Conservation (phyloP, 2,329 filamentous ascomycete species). For the Chalaropsis ovoidea region DNA sequence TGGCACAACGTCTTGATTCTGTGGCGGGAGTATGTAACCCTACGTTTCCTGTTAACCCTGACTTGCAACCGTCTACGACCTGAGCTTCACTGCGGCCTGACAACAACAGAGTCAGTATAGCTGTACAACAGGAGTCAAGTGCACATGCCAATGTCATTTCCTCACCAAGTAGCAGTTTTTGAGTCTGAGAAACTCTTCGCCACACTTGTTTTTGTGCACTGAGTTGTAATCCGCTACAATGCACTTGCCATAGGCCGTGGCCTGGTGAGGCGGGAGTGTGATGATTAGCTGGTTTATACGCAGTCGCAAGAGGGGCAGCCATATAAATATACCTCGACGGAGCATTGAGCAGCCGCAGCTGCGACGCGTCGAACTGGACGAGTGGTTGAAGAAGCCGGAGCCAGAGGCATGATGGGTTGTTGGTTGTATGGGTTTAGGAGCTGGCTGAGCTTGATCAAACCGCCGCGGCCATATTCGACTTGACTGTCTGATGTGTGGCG, state of each 20-base stretch:
- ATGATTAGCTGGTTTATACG: too few relatives aligned
- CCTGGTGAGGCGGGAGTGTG: constrained; percentile 40
- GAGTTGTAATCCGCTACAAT: constrained; percentile 83
- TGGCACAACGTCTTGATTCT: too few relatives aligned
- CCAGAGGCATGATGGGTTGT: constrained; percentile 24
- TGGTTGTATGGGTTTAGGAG: not conserved
- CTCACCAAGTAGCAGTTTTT: constrained; percentile 78
- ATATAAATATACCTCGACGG: constrained; percentile 39
- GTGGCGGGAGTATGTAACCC: not conserved
- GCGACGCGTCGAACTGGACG: constrained; percentile 49
- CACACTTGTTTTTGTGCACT: constrained; percentile 83
- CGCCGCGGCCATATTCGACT: constrained; percentile 11
- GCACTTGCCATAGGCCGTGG: constrained; percentile 80
- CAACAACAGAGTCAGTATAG: not conserved
- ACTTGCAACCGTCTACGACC: not conserved
- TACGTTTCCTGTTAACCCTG: not conserved
- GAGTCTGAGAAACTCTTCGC: constrained; percentile 69
- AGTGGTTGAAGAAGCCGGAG: constrained; percentile 27
- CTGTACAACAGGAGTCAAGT: not conserved
- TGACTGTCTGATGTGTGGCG: not conserved
- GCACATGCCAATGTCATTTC: not conserved
- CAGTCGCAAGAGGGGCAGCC: not conserved
- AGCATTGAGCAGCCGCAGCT: constrained; percentile 45
- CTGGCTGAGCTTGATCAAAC: not conserved
- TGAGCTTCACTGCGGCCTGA: constrained; percentile 12